Evolutionary conservation across 192 early-diverging fungal species (phyloP).

Genomic region (Thoreauomyces humboldtii): DNA sequence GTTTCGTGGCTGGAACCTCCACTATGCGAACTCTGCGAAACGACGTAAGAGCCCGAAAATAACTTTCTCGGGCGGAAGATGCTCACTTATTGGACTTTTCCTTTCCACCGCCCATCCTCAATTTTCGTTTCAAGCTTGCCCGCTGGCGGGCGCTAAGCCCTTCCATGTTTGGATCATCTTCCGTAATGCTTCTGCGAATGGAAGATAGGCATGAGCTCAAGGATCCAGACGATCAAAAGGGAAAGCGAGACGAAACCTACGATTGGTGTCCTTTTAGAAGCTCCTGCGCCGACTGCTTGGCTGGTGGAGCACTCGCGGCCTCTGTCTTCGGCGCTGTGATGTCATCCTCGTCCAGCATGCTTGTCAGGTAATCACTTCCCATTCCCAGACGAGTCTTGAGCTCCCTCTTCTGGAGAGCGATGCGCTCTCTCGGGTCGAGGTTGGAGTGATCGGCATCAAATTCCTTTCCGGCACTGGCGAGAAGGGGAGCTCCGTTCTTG

Average conservation of each 20-base stretch:
- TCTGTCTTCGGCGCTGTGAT: conserved; percentile 23
- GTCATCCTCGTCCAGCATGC: conserved; percentile 79
- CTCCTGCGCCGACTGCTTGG: conserved; percentile 10
- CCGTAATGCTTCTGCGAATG: conserved; percentile 6
- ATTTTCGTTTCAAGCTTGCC: conserved; percentile 85
- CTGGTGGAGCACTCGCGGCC: not conserved
- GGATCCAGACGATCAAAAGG: too few relatives aligned
- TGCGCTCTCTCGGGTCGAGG: conserved; percentile 77
- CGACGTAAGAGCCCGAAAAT: not conserved
- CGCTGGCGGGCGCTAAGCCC: conserved; percentile 88
- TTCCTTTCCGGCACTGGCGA: conserved; percentile 88
- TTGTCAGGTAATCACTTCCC: conserved; percentile 84
- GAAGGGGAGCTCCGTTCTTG: conserved; percentile 68
- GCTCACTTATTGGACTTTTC: conserved; percentile 70
- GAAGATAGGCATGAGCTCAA: too few relatives aligned
- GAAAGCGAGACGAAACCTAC: not conserved
- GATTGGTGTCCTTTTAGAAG: not conserved
- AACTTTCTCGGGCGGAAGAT: not conserved
- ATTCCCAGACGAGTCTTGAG: conserved; percentile 82
- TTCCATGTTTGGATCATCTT: conserved; percentile 53
- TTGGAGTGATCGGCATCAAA: conserved; percentile 76
- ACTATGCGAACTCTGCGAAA: conserved; percentile 36
- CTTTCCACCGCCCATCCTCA: conserved; percentile 77
- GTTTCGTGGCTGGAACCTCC: conserved; percentile 45
- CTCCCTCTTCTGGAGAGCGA: conserved; percentile 78